Percentiles rank a stretch among this genome's conserved stretches.
Conservation (phyloP, 2,329 filamentous ascomycete species). For the Drechmeria coniospora region DNA sequence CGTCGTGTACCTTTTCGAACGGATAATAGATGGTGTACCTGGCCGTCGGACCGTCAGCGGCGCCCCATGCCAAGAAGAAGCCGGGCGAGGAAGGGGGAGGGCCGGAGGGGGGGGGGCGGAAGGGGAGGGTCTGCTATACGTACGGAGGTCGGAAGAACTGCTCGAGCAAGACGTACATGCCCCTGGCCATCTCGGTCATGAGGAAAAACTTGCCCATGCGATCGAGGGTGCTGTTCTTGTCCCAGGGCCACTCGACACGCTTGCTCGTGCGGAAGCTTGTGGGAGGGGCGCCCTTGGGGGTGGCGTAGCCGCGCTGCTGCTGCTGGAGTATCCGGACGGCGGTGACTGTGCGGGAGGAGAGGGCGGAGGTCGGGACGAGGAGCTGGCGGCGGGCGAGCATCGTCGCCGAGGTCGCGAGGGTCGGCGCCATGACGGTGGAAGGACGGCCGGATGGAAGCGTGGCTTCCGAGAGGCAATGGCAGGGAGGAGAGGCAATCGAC, state of each 20-base stretch:
- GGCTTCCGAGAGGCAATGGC: constrained; percentile 3
- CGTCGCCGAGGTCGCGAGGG: constrained; percentile 15
- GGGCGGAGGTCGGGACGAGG: constrained; percentile 9
- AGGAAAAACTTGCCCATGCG: constrained; percentile 88
- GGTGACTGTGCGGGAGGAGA: constrained; percentile 9
- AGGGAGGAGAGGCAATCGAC: constrained; percentile 1
- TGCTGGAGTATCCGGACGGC: constrained; percentile 6
- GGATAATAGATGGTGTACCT: constrained; percentile 98
- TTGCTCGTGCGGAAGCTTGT: constrained; percentile 64
- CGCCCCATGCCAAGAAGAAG: not conserved
- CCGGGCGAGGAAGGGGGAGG: not conserved
- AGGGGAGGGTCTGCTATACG: no score
- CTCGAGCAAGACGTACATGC: constrained; percentile 96
- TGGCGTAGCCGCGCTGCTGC: constrained; percentile 36
- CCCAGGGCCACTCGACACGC: constrained; percentile 66
- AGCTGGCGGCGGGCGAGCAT: constrained; percentile 22
- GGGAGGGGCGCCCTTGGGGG: constrained; percentile 65
- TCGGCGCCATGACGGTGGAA: constrained; percentile 15
- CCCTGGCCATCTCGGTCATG: constrained; percentile 85
- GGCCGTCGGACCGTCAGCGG: constrained; percentile 4
- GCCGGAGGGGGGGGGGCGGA: not conserved
- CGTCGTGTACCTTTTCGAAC: constrained; percentile 64
- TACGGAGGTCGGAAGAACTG: constrained; percentile 97
- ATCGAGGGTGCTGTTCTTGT: constrained; percentile 62
- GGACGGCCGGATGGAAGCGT: constrained; percentile 5